Percentiles rank a stretch among this genome's conserved stretches.
These are phyloP conservation scores for Gleditsia sinensis DNA, from an alignment of 306 rosid genomes.

Conservation along the genomic window DNA sequence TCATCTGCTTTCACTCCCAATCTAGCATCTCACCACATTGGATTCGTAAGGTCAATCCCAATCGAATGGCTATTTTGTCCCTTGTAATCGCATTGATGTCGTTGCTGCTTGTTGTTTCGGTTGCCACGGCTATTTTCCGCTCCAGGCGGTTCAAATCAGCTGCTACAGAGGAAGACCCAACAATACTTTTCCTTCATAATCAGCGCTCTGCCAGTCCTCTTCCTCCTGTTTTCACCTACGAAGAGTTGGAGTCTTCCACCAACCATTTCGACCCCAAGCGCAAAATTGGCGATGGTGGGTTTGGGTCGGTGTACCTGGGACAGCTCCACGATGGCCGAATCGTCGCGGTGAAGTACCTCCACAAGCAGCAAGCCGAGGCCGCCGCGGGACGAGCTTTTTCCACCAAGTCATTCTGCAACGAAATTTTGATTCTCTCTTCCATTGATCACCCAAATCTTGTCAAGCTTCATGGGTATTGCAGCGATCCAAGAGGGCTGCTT, in stretches of 20 bases:
- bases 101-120: slow-evolving; percentile 40
- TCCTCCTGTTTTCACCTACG: slow-evolving; percentile 87
- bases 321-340: slow-evolving; percentile 67
- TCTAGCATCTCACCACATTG: slow-evolving; percentile 52
- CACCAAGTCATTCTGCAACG: slow-evolving; percentile 87
- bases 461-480: slow-evolving; percentile 92
- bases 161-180: slow-evolving; percentile 64
- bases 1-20: slow-evolving; percentile 55
- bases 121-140: slow-evolving; percentile 41
- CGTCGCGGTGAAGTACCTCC: slow-evolving; percentile 88
- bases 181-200: slow-evolving; percentile 69
- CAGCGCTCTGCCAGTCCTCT: slow-evolving; percentile 70
- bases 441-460: slow-evolving; percentile 87
- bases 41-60: slow-evolving; percentile 44
- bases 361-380: slow-evolving; percentile 47
- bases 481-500: slow-evolving; percentile 83
- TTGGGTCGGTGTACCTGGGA: slow-evolving; percentile 85
- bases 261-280: slow-evolving; percentile 74
- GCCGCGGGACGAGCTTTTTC: slow-evolving; percentile 53
- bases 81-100: slow-evolving; percentile 45
- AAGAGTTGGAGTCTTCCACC: slow-evolving; percentile 70
- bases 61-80: slow-evolving; percentile 41
- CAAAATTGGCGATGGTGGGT: slow-evolving; percentile 96
- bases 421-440: slow-evolving; percentile 82
- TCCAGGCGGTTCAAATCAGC: slow-evolving; percentile 41